Base-by-base conservation (phyloP, 371 early-diverging fungal genomes). In the Rhizopus arrhizus region DNA sequence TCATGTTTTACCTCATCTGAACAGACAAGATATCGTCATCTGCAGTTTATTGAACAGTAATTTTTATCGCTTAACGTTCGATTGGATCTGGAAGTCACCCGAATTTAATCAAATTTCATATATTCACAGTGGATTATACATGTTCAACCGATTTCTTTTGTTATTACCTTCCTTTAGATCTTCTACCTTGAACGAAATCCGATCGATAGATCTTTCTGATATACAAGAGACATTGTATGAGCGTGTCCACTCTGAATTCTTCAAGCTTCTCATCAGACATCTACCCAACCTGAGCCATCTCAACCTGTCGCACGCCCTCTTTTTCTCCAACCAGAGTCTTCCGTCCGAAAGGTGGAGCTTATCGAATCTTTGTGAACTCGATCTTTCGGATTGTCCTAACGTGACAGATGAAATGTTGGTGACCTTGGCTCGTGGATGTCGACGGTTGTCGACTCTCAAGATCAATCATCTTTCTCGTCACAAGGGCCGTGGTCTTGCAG, bases 161-260 rank as follows among this genome's bases (percentile, higher is more conserved):
- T 42, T 56, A 3, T 41, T 75, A 16, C 75, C 75, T 6, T n/a
- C 34, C 4, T 22, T 66, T 13, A 52, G 57, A 28, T 48, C 31
- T 0, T 11, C 42, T 16, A 59, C 62, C 9, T 41, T 47, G n/a
- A 28, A 36, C 5, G 36, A 40, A 16, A 58, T 75, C 10, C 38
- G 49, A 10, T 28, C 57, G n/a, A 22, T 75, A 6, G 64, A 75
- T 29, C 16, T 75, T 9, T 56, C 64, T 1, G 43, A 41, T 4
- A 62, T 75, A 2, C 64, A 75, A 52, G 73, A 72, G 38, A 54
- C 59, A 10, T 45, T 73, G 2, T 75, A 75, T 56, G 73, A 70
- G 7, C 65, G 57, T 28, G 69, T 73, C 2, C 59, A 61, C 12
- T 58, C 70, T 2, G n/a, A 61, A n/a, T 70, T 75, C 45, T 70